Percentiles rank a stretch among this genome's conserved stretches.
phyloP scores from a whole-genome alignment of 495 filamentous ascomycete species.

The Penicillium mononematosum region DNA sequence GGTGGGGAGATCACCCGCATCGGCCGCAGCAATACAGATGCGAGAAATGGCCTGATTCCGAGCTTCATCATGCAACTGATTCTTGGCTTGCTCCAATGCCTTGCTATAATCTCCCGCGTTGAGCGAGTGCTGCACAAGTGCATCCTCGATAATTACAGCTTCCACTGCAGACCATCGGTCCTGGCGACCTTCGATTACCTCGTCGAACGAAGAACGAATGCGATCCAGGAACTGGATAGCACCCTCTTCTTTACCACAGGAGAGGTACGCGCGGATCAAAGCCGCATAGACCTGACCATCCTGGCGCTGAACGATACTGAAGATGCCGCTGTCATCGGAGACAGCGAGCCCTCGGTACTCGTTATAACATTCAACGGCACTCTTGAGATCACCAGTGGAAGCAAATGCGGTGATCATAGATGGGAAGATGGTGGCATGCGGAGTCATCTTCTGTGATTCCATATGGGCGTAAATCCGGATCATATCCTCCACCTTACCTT shows the following conservation, averaged over 20 bases:
- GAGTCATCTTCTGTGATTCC: constrained; percentile 69
- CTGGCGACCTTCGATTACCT: constrained; percentile 54
- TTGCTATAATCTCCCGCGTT: constrained; percentile 60
- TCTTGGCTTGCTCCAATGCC: constrained; percentile 64
- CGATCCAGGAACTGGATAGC: constrained; percentile 80
- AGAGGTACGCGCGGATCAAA: constrained; percentile 80
- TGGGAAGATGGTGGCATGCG: constrained; percentile 77
- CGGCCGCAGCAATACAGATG: constrained; percentile 70
- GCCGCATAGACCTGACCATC: constrained; percentile 86
- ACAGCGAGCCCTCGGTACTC: constrained; percentile 85
- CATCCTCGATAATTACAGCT: constrained; percentile 66
- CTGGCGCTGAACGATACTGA: constrained; percentile 66
- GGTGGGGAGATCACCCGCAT: constrained; percentile 67
- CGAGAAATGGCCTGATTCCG: constrained; percentile 54
- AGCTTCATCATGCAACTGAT: constrained; percentile 46
- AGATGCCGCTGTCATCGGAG: constrained; percentile 71
- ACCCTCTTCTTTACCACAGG: constrained; percentile 72
- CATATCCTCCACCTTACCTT: constrained; percentile 81
- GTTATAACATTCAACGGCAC: constrained; percentile 93
- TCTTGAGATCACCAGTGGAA: constrained; percentile 71
- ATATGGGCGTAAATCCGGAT: constrained; percentile 84
- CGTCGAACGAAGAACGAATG: constrained; percentile 60
- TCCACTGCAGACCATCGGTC: constrained; percentile 57
- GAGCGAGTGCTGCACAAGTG: constrained; percentile 71
- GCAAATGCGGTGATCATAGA: constrained; percentile 93